Conservation (phyloP, 441 rosid genomes). For the Gossypium trilobum region DNA sequence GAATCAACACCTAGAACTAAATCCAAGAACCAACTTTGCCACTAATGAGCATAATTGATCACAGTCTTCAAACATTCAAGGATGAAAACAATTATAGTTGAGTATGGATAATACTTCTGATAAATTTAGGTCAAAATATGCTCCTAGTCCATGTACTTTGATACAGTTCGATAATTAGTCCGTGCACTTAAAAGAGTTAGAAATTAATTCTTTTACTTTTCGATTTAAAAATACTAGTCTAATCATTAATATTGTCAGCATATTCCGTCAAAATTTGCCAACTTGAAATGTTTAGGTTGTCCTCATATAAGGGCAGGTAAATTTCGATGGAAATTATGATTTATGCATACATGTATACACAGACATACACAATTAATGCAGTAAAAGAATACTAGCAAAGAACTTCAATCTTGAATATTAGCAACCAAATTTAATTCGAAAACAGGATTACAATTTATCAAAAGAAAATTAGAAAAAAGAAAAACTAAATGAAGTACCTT, state of each 20-base stretch:
- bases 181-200: too few species aligned
- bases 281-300: too few species aligned
- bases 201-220: too few species aligned
- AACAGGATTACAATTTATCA: neutral
- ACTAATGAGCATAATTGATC: neutral
- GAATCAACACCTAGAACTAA: neutral
- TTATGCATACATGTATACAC: neutral
- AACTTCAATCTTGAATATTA: neutral
- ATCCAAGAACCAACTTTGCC: neutral
- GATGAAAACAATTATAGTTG: neutral
- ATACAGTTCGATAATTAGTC: too few species aligned
- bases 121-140: neutral
- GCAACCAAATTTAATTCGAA: neutral
- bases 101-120: neutral
- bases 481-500: conserved; percentile 36
- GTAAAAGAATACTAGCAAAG: neutral
- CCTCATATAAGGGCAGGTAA: too few species aligned
- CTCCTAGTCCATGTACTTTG: too few species aligned
- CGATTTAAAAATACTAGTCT: too few species aligned
- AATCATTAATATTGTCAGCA: too few species aligned
- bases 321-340: neutral
- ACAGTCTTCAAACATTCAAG: neutral
- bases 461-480: neutral
- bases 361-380: neutral
- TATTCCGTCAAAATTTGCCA: too few species aligned